phyloP scores from a whole-genome alignment of 805 yeast genomes.

The Teunomyces cretensis region DNA sequence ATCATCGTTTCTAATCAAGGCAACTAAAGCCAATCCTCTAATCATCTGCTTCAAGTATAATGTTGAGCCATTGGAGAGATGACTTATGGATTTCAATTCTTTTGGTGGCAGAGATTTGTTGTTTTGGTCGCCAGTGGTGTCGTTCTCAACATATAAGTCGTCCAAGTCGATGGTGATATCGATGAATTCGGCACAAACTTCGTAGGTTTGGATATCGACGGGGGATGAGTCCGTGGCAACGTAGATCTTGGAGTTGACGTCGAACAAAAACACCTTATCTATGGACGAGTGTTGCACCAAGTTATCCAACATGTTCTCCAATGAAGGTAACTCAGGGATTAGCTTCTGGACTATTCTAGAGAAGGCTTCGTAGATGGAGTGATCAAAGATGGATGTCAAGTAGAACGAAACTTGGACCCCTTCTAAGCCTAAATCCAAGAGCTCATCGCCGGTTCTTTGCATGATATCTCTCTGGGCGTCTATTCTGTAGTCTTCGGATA shows the following conservation, averaged over 20 bases:
- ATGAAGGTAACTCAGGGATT: conserved; percentile 81
- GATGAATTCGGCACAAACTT: conserved; percentile 95
- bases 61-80: conserved; percentile 78
- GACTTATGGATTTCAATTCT: conserved; percentile 66
- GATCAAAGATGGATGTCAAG: conserved; percentile 91
- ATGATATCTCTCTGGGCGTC: conserved; percentile 96
- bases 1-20: conserved; percentile 71
- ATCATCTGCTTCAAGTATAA: conserved; percentile 88
- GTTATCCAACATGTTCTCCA: conserved; percentile 86
- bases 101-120: conserved; percentile 14
- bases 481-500: conserved; percentile 87
- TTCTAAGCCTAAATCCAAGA: conserved; percentile 83
- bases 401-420: conserved; percentile 91
- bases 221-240: conserved; percentile 96
- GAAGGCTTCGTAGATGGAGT: conserved; percentile 93
- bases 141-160: conserved; percentile 53
- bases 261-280: conserved; percentile 91
- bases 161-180: conserved; percentile 91
- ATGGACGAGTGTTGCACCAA: conserved; percentile 85
- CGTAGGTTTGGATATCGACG: conserved; percentile 92
- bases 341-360: conserved; percentile 89
- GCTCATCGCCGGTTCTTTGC: conserved; percentile 93
- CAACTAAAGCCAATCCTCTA: conserved; percentile 87
- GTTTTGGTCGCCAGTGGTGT: conserved; percentile 15
- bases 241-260: conserved; percentile 87